Evolutionary conservation across 164 flowering plant genomes (phyloP), one percentile per base, ranked within the genome.

Genomic region (Stephania cephalantha): DNA sequence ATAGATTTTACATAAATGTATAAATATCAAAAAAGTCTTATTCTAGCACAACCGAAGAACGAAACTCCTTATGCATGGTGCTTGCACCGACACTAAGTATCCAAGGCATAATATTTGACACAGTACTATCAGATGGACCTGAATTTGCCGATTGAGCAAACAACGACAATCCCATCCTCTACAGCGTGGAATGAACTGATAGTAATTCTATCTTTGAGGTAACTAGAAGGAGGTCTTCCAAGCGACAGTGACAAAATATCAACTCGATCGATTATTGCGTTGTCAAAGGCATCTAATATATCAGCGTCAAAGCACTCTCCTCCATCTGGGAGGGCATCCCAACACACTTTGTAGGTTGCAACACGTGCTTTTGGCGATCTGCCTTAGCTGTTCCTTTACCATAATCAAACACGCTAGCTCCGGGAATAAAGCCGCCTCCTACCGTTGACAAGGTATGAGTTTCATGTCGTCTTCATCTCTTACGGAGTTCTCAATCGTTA

Each of bases 1-100:
- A 25, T 0, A 25, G 25, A 25, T 25, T 25, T 25, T 25, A 25
- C 25, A 25, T 25, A 25, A 25, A 25, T 25, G 25, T n/a, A n/a
- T n/a, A n/a, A n/a, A n/a, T n/a, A n/a, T n/a, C n/a, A n/a, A n/a
- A n/a, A n/a, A n/a, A n/a, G n/a, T n/a, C n/a, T n/a, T n/a, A n/a
- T n/a, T n/a, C n/a, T n/a, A n/a, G n/a, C n/a, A n/a, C n/a, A 53
- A 85, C 83, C 73, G 35, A 35, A 6, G 85, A 25, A 10, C 71
- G 75, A 30, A 87, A 87, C 73, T 85, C 84, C 3, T 91, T 74
- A 50, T 90, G 92, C 69, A 85, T 72, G 8, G 89, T 89, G 74
- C 90, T 89, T 2, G 92, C 95, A 10, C 81, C 95, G 17, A 90
- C 90, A 0, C 90, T 88, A 1, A 89, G 22, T 7, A 90, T 80